Evolutionary conservation across 805 yeast genomes (phyloP).

Genomic region (Candida patagonica): DNA sequence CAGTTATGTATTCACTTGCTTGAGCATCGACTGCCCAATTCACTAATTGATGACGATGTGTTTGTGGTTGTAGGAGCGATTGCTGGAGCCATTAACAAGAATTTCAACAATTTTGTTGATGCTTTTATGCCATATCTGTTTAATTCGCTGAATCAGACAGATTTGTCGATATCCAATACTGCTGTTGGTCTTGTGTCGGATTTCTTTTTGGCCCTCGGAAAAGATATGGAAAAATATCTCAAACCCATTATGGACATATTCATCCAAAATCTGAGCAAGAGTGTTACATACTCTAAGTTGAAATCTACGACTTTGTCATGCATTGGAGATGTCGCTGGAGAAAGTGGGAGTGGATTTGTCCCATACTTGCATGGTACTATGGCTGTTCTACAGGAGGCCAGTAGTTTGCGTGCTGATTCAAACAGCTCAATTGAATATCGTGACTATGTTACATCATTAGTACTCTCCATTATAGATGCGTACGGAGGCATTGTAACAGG

Average conservation of each 20-base stretch:
- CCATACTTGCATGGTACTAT: constrained; percentile 74
- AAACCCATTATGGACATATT: constrained; percentile 75
- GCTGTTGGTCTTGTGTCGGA: constrained; percentile 96
- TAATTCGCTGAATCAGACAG: constrained; percentile 74
- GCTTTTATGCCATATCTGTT: constrained; percentile 71
- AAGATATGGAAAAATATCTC: constrained; percentile 60
- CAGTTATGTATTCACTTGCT: constrained; percentile 67
- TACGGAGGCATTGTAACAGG: constrained; percentile 95
- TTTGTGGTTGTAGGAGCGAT: constrained; percentile 87
- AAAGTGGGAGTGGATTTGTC: constrained; percentile 67
- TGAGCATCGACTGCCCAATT: constrained; percentile 51
- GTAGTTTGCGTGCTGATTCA: constrained; percentile 21
- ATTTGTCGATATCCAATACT: constrained; percentile 73
- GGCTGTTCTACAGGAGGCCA: constrained; percentile 44
- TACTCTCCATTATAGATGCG: constrained; percentile 89
- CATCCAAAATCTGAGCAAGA: constrained; percentile 60
- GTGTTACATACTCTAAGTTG: constrained; percentile 65
- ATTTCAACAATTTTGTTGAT: constrained; percentile 68
- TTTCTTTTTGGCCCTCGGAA: constrained; percentile 80
- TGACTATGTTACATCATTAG: constrained; percentile 62
- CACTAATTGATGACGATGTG: constrained; percentile 88
- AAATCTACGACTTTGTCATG: constrained; percentile 85
- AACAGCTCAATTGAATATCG: constrained; percentile 64
- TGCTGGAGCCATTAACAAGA: constrained; percentile 67
- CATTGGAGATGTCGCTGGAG: constrained; percentile 91